Conservation (phyloP, 352 stramenopile species). For the Phytophthora sp. region DNA sequence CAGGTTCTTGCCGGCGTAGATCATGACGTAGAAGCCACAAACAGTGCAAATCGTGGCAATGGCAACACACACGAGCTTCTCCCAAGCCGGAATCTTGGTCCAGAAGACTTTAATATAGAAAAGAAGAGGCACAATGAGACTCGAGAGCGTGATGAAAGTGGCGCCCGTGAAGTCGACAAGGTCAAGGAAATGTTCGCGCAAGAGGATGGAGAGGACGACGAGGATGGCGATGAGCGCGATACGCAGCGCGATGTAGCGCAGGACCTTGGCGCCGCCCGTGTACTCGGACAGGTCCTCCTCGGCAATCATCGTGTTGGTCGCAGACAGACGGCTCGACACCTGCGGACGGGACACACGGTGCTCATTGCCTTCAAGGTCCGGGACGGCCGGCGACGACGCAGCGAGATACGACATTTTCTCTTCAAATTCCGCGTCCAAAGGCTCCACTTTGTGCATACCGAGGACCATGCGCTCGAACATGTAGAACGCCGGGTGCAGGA, state of each 20-base stretch:
- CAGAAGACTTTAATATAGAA: slow-evolving; percentile 64
- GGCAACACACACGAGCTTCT: slow-evolving; percentile 42
- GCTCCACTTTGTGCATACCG: slow-evolving; percentile 31
- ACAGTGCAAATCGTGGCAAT: slow-evolving; percentile 37
- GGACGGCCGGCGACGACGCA: slow-evolving; percentile 25
- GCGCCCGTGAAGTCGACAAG: slow-evolving; percentile 58
- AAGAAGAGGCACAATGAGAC: slow-evolving; percentile 49
- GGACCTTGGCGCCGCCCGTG: slow-evolving; percentile 35
- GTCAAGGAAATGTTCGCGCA: slow-evolving; percentile 53
- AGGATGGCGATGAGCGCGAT: slow-evolving; percentile 45
- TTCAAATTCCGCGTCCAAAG: slow-evolving; percentile 8
- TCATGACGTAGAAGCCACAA: slow-evolving; percentile 47
- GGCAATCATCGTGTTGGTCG: slow-evolving; percentile 21
- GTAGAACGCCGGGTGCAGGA: slow-evolving; percentile 39
- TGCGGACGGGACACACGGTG: slow-evolving; percentile 5
- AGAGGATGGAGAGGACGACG: slow-evolving; percentile 43
- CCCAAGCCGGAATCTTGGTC: slow-evolving; percentile 47
- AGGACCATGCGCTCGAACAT: slow-evolving; percentile 35
- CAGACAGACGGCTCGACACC: slow-evolving; percentile 8
- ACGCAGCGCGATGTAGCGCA: slow-evolving; percentile 44
- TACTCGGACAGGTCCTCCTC: slow-evolving; percentile 49
- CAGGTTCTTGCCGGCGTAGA: slow-evolving; percentile 42
- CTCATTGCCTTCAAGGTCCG: slow-evolving; percentile 37
- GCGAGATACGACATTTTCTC: slow-evolving; percentile 43
- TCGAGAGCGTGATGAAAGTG: slow-evolving; percentile 48